Percentiles rank a stretch among this genome's conserved stretches.
Conservation (phyloP, 2,329 filamentous ascomycete species). For the Phyllosticta citribraziliensis region DNA sequence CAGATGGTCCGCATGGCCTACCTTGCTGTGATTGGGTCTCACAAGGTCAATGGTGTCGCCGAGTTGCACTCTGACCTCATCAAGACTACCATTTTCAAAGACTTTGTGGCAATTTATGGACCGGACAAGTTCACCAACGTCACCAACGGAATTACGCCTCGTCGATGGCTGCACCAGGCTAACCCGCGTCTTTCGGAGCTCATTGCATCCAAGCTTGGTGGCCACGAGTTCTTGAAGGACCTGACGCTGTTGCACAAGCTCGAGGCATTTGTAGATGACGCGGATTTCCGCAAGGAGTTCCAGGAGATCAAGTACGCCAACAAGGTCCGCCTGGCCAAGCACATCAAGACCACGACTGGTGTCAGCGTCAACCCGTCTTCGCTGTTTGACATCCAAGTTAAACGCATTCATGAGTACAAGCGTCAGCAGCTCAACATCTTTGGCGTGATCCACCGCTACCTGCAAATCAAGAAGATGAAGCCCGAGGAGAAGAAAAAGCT, state of each 20-base stretch:
- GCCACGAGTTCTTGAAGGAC: slow-evolving; percentile 80
- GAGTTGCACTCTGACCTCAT: slow-evolving; percentile 97
- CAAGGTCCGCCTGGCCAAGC: slow-evolving; percentile 83
- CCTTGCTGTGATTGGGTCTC: slow-evolving; percentile 88
- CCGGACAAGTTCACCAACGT: slow-evolving; percentile 98
- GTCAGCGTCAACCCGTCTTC: slow-evolving; percentile 77
- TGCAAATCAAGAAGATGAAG: slow-evolving; percentile 76
- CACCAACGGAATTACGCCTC: slow-evolving; percentile 93
- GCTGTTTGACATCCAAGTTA: slow-evolving; percentile 95
- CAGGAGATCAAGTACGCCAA: slow-evolving; percentile 93
- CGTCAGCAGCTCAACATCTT: slow-evolving; percentile 98
- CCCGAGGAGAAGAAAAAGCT: slow-evolving; percentile 79
- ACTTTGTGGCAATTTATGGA: slow-evolving; percentile 92
- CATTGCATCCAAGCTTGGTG: slow-evolving; percentile 80
- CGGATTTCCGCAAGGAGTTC: slow-evolving; percentile 88
- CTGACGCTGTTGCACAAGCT: slow-evolving; percentile 78
- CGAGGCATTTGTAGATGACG: slow-evolving; percentile 74
- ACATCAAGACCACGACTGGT: slow-evolving; percentile 74
- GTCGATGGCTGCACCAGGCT: slow-evolving; percentile 94
- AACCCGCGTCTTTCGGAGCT: slow-evolving; percentile 87
- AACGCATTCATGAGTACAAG: slow-evolving; percentile 99
- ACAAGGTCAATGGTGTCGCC: slow-evolving; percentile 98
- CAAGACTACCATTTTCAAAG: slow-evolving; percentile 98
- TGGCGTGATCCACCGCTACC: slow-evolving; percentile 89
- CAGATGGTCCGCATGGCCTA: slow-evolving; percentile 99